Percentiles rank a stretch among this genome's conserved stretches.
These are phyloP conservation scores for Cystoisospora suis DNA, from an alignment of 169 alveolate genomes.

Conservation along the genomic window DNA sequence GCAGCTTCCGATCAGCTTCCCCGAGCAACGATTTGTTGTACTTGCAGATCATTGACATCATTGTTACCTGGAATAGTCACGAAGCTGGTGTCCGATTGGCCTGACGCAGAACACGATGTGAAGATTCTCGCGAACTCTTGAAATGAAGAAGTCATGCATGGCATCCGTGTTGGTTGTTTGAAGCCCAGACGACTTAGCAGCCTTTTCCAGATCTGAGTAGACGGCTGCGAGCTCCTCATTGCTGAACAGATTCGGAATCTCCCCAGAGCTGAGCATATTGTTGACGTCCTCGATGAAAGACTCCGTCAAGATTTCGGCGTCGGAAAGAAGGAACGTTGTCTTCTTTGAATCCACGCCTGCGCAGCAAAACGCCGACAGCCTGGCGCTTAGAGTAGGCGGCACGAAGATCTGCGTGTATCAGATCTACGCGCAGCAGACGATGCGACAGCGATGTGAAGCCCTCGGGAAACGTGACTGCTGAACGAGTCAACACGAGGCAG, in stretches of 20 bases:
- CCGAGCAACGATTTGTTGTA: too few species aligned
- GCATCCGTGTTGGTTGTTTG: conserved; percentile 75
- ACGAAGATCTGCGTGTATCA: too few species aligned
- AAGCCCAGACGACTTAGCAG: conserved; percentile 47
- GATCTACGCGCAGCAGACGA: too few species aligned
- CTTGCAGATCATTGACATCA: background rate
- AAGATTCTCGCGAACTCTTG: conserved; percentile 89
- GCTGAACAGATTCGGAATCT: conserved; percentile 89
- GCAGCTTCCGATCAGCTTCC: too few species aligned
- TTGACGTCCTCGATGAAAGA: conserved; percentile 92
- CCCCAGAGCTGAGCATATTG: conserved; percentile 90
- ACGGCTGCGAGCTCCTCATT: conserved; percentile 83
- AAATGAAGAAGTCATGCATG: conserved; percentile 86
- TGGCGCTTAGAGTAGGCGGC: too few species aligned
- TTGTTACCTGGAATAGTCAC: conserved; percentile 90
- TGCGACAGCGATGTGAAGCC: too few species aligned
- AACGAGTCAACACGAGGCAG: too few species aligned
- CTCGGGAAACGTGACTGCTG: too few species aligned
- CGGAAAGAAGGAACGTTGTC: conserved; percentile 87
- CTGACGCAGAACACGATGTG: conserved; percentile 92
- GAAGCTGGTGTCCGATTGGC: conserved; percentile 90
- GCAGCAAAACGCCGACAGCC: background rate
- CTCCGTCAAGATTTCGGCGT: conserved; percentile 91
- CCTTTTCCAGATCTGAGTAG: conserved; percentile 47
- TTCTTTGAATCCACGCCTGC: conserved; percentile 28